phyloP scores from a whole-genome alignment of 495 filamentous ascomycete genomes.

The Neurospora sp. region DNA sequence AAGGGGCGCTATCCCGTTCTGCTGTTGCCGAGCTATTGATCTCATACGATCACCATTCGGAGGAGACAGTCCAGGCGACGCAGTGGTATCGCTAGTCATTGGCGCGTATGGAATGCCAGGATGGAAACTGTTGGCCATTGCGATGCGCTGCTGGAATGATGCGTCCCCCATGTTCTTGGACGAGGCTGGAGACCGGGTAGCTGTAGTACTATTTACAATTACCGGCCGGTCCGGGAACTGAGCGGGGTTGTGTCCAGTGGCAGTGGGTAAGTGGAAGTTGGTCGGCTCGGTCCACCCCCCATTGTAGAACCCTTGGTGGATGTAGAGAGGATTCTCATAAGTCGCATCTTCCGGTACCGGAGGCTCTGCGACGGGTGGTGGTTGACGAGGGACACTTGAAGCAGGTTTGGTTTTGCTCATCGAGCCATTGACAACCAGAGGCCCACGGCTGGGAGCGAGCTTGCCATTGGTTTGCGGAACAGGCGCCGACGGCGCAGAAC shows the following conservation, averaged over 20 bases:
- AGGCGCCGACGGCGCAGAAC: conserved; percentile 27
- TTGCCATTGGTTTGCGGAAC: conserved; percentile 21
- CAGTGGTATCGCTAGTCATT: conserved; percentile 9
- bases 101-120: conserved; percentile 11
- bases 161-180: conserved; percentile 10
- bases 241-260: conserved; percentile 18
- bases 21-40: conserved; percentile 23
- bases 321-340: conserved; percentile 34
- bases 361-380: conserved; percentile 15
- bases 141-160: conserved; percentile 23
- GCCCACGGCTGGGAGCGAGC: conserved; percentile 22
- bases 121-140: conserved; percentile 13
- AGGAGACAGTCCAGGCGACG: conserved; percentile 10
- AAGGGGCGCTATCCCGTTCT: conserved; percentile 34
- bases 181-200: conserved; percentile 14
- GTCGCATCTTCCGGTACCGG: conserved; percentile 13
- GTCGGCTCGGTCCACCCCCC: conserved; percentile 13
- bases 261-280: conserved; percentile 5
- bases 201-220: conserved; percentile 40
- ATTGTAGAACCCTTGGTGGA: conserved; percentile 20
- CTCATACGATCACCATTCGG: conserved; percentile 18
- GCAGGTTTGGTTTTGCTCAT: conserved; percentile 18
- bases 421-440: conserved; percentile 39
- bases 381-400: conserved; percentile 7
- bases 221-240: conserved; percentile 31